Conservation (phyloP, 2,329 filamentous ascomycete genomes). For the Botrytis porri region DNA sequence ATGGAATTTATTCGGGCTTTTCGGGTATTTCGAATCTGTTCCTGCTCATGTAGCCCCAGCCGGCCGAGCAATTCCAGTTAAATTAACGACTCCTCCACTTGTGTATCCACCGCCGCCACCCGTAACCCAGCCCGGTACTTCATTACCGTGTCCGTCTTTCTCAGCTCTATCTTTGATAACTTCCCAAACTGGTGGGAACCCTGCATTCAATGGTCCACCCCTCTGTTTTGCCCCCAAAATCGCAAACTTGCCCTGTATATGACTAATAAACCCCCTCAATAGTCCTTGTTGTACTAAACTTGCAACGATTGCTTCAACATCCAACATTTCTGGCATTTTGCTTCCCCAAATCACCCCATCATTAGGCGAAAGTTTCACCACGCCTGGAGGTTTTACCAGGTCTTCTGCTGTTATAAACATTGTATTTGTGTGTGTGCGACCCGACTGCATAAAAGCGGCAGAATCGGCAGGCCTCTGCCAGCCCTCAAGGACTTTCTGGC, state of each 20-base stretch:
- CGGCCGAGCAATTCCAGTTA: conserved; percentile 52
- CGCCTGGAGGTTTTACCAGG: conserved; percentile 43
- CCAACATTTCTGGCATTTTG: conserved; percentile 54
- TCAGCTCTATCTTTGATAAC: conserved; percentile 61
- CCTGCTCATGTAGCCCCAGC: conserved; percentile 39
- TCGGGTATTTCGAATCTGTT: background rate
- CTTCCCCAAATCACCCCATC: conserved; percentile 65
- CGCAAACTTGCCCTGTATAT: conserved; percentile 72
- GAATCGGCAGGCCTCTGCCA: conserved; percentile 42
- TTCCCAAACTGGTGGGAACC: conserved; percentile 73
- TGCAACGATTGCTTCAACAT: conserved; percentile 75
- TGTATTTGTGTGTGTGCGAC: conserved; percentile 46
- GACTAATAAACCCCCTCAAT: conserved; percentile 79
- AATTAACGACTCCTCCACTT: conserved; percentile 54
- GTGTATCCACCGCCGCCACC: conserved; percentile 38
- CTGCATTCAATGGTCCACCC: conserved; percentile 61
- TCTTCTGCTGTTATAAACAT: conserved; percentile 48
- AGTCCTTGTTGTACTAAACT: conserved; percentile 77
- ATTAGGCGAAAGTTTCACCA: conserved; percentile 51
- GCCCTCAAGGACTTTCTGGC: conserved; percentile 63
- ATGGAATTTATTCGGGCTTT: background rate
- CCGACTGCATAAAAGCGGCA: conserved; percentile 31
- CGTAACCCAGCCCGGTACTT: conserved; percentile 75
- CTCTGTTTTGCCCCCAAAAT: conserved; percentile 73
- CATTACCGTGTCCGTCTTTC: conserved; percentile 49